Percentiles rank a stretch among this genome's conserved stretches.
Conservation (phyloP, 306 rosid genomes). For the Quercus mongolica region DNA sequence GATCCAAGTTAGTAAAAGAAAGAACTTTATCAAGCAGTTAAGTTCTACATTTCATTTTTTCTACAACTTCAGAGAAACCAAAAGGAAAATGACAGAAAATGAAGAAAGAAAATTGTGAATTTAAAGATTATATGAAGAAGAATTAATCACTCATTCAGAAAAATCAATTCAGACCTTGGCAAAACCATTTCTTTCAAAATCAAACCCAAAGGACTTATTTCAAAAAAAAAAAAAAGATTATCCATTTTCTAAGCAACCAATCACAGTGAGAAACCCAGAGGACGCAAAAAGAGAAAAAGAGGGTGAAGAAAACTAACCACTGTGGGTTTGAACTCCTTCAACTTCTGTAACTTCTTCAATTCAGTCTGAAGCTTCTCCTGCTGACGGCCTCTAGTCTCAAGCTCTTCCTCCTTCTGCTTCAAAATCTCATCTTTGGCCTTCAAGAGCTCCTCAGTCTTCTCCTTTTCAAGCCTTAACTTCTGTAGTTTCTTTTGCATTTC, state of each 20-base stretch:
- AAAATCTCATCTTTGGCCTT: slow-evolving; percentile 71
- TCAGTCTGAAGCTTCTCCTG: slow-evolving; percentile 78
- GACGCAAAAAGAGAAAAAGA: neutral
- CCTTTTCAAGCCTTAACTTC: slow-evolving; percentile 65
- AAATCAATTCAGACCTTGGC: too few species aligned
- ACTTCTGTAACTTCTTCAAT: slow-evolving; percentile 72
- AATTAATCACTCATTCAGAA: neutral
- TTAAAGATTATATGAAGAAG: neutral
- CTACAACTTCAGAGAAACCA: neutral
- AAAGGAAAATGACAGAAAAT: neutral
- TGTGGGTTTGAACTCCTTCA: slow-evolving; percentile 88
- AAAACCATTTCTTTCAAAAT: neutral
- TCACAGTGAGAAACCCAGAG: neutral
- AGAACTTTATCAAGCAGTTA: too few species aligned
- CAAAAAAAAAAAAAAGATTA: neutral
- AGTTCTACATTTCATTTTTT: neutral
- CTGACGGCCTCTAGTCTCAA: slow-evolving; percentile 44
- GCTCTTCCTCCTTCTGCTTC: slow-evolving; percentile 73
- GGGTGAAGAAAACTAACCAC: slow-evolving; percentile 41
- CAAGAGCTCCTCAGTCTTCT: slow-evolving; percentile 74
- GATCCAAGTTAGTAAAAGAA: too few species aligned
- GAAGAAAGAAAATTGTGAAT: neutral
- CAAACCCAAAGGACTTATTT: neutral
- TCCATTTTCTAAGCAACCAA: neutral
- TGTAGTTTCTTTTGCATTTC: slow-evolving; percentile 78